Evolutionary conservation across 768 basidiomycete species (phyloP).

Genomic region (Leccinum subtestaceum): DNA sequence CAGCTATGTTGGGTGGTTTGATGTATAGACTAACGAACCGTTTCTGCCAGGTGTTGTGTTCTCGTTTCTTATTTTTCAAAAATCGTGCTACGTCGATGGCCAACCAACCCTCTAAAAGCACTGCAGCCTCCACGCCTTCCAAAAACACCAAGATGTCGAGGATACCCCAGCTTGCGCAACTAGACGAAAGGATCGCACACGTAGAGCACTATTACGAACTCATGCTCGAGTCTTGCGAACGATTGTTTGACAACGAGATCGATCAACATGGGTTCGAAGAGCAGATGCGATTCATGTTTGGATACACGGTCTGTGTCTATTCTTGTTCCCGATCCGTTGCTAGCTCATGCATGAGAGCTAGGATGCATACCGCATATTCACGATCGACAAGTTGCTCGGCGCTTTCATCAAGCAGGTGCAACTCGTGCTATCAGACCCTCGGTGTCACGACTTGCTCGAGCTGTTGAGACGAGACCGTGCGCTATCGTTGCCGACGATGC

Average conservation of each 20-base stretch:
- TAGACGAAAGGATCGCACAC: slow-evolving; percentile 39
- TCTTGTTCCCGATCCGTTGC: not conserved
- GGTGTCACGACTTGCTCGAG: slow-evolving; percentile 72
- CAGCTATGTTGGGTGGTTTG: not conserved
- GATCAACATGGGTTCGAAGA: slow-evolving; percentile 90
- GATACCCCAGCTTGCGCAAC: slow-evolving; percentile 25
- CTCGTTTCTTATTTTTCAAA: slow-evolving; percentile 79
- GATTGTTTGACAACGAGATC: slow-evolving; percentile 88
- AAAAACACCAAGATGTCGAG: slow-evolving; percentile 31
- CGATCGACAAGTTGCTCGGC: slow-evolving; percentile 88
- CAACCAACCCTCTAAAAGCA: slow-evolving; percentile 20
- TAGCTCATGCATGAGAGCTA: slow-evolving; percentile 25
- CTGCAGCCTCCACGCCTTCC: slow-evolving; percentile 12
- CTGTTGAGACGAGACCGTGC: slow-evolving; percentile 66
- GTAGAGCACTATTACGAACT: slow-evolving; percentile 77
- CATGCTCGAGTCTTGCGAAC: slow-evolving; percentile 83
- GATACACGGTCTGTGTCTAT: slow-evolving; percentile 55
- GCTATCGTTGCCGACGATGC: slow-evolving; percentile 55
- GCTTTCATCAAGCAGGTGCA: slow-evolving; percentile 90
- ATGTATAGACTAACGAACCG: slow-evolving; percentile 2
- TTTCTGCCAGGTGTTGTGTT: slow-evolving; percentile 66
- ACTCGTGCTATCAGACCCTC: slow-evolving; percentile 60
- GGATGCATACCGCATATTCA: slow-evolving; percentile 88
- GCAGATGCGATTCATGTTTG: slow-evolving; percentile 83
- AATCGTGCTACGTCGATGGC: slow-evolving; percentile 52